These are phyloP conservation scores for Fusarium mangiferae DNA, from an alignment of 2,329 filamentous ascomycete genomes.

Conservation along the genomic window DNA sequence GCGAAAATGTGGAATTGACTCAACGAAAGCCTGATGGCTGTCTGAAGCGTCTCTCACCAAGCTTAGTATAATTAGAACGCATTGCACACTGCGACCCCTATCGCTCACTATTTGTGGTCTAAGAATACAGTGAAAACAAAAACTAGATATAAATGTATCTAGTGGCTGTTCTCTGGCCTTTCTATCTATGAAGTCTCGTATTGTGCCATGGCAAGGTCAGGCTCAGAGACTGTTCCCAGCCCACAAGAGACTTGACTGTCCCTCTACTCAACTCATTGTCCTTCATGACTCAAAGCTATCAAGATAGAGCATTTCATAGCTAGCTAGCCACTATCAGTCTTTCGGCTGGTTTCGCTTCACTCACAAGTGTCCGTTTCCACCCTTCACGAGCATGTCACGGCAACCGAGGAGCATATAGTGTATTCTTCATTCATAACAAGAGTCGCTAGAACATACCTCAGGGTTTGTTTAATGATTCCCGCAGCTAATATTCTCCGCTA, in stretches of 20 bases:
- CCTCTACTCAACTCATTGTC: too few relatives aligned
- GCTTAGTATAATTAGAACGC: not conserved
- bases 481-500: fast-evolving
- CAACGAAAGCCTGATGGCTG: not conserved
- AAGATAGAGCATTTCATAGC: not conserved
- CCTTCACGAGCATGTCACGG: fast-evolving
- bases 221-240: not conserved
- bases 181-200: not conserved
- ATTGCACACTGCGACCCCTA: fast-evolving
- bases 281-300: not conserved
- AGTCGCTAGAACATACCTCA: not conserved
- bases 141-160: fast-evolving
- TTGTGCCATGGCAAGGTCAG: not conserved
- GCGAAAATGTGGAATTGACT: not conserved
- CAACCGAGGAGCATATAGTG: not conserved
- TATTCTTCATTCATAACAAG: not conserved
- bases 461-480: fast-evolving
- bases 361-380: not conserved
- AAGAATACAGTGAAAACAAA: fast-evolving
- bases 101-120: fast-evolving
- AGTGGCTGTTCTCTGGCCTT: fast-evolving
- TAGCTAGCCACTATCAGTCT: too few relatives aligned
- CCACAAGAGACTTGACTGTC: not conserved
- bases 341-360: not conserved
- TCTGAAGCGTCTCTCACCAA: not conserved